A percentile compares a stretch with the other conserved stretches of the same genome.
Conservation (phyloP, 2,329 filamentous ascomycete genomes). For the Trichoderma polysporum region DNA sequence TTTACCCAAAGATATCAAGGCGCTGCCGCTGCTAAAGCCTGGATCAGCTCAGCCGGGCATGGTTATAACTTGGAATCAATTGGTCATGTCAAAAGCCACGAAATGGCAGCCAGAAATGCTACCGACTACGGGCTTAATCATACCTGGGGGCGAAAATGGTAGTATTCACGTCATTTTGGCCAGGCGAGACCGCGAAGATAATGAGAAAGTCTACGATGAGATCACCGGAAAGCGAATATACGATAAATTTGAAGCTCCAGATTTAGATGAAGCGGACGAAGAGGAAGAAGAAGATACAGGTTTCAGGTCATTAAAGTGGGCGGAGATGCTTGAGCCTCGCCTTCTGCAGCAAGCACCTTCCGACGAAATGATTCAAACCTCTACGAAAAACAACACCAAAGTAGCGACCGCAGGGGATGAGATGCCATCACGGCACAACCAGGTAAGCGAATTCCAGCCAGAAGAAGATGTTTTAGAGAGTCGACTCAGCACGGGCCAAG, state of each 20-base stretch:
- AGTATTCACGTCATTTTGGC: slow-evolving; percentile 64
- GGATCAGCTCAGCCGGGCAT: slow-evolving; percentile 56
- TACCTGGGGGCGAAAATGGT: slow-evolving; percentile 52
- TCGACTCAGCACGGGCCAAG: slow-evolving; percentile 33
- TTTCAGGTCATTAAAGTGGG: slow-evolving; percentile 57
- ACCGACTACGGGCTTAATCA: slow-evolving; percentile 64
- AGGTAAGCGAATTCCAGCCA: slow-evolving; percentile 21
- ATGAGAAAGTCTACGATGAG: slow-evolving; percentile 61
- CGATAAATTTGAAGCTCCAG: slow-evolving; percentile 73
- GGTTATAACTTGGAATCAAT: slow-evolving; percentile 68
- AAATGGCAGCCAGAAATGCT: slow-evolving; percentile 65
- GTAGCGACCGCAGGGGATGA: not conserved
- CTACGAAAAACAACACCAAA: not conserved
- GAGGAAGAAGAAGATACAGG: slow-evolving; percentile 61
- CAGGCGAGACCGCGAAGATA: slow-evolving; percentile 61
- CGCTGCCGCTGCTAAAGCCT: slow-evolving; percentile 50
- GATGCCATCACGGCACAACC: not conserved
- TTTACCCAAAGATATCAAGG: slow-evolving; percentile 57
- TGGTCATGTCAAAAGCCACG: slow-evolving; percentile 59
- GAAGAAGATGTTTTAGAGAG: slow-evolving; percentile 24
- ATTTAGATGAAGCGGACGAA: slow-evolving; percentile 58
- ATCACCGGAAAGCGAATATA: slow-evolving; percentile 71
- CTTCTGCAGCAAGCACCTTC: slow-evolving; percentile 50
- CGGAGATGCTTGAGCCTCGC: slow-evolving; percentile 66
- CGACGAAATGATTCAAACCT: slow-evolving; percentile 28